Evolutionary conservation across 2,329 filamentous ascomycete genomes (phyloP).

Genomic region (Microdochium bolleyi): DNA sequence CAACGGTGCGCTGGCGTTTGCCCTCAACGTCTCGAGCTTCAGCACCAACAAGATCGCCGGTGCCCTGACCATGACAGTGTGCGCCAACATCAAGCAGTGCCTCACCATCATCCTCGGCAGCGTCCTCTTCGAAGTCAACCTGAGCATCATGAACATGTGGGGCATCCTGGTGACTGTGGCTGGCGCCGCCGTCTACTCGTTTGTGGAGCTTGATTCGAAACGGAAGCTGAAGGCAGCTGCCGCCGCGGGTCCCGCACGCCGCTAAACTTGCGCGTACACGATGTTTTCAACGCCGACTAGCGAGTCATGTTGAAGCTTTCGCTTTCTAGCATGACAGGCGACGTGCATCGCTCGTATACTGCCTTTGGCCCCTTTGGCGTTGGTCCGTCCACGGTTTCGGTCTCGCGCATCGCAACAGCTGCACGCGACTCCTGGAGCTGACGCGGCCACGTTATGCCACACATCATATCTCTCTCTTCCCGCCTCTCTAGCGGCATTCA

Average conservation of each 20-base stretch:
- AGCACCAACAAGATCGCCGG: slow-evolving; percentile 50
- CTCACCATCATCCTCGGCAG: slow-evolving; percentile 47
- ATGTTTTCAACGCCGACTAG: too few species aligned
- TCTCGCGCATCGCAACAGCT: too few species aligned
- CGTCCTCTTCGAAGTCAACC: slow-evolving; percentile 39
- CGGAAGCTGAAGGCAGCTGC: slow-evolving; percentile 3
- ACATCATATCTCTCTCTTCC: background rate
- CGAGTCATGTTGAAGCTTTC: too few species aligned
- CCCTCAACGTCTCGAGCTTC: slow-evolving; percentile 49
- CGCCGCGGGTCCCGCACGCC: background rate
- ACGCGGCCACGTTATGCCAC: background rate
- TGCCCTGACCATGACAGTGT: slow-evolving; percentile 51
- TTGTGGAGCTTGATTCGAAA: slow-evolving; percentile 45
- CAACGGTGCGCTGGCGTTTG: slow-evolving; percentile 46
- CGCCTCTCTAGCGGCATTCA: background rate
- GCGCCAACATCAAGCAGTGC: slow-evolving; percentile 51
- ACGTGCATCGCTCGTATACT: too few species aligned
- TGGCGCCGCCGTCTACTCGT: slow-evolving; percentile 50
- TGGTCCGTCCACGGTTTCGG: too few species aligned
- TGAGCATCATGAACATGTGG: slow-evolving; percentile 44
- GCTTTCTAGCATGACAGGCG: too few species aligned
- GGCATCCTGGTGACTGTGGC: slow-evolving; percentile 47
- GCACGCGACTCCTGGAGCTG: background rate
- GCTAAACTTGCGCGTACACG: too few species aligned
- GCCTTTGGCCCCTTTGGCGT: too few species aligned